Conservation (phyloP, 805 yeast species). For the Millerozyma acaciae region DNA sequence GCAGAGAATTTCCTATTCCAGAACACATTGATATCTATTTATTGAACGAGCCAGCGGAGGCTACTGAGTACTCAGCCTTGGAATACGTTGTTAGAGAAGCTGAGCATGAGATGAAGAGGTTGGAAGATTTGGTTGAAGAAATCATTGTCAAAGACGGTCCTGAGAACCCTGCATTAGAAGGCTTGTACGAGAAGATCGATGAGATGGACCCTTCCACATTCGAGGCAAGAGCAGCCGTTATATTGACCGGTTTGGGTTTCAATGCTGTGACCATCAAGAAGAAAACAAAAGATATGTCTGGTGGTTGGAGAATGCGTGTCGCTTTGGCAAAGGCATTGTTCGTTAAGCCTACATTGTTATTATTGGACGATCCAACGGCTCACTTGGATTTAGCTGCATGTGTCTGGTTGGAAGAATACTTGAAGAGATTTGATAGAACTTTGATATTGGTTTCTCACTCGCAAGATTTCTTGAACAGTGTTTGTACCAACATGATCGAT, state of each 20-base stretch:
- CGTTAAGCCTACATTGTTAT: conserved; percentile 92
- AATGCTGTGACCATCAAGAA: conserved; percentile 80
- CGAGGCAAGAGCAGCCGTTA: conserved; percentile 93
- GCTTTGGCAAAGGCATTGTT: conserved; percentile 96
- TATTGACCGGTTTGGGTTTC: conserved; percentile 96
- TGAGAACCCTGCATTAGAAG: conserved; percentile 80
- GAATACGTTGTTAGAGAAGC: conserved; percentile 98
- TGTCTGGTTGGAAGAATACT: conserved; percentile 99
- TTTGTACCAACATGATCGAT: conserved; percentile 96
- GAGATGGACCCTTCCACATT: conserved; percentile 94
- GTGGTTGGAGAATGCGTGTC: conserved; percentile 99
- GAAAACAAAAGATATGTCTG: conserved; percentile 98
- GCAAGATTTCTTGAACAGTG: conserved; percentile 99
- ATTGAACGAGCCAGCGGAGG: conserved; percentile 96
- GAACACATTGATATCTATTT: conserved; percentile 86
- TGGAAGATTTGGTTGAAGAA: conserved; percentile 89
- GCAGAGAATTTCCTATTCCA: conserved; percentile 94
- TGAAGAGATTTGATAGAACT: conserved; percentile 90
- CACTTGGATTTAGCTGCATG: conserved; percentile 99
- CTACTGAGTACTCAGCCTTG: conserved; percentile 86
- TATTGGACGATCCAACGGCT: conserved; percentile 98
- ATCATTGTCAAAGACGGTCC: conserved; percentile 90
- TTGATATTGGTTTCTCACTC: conserved; percentile 95
- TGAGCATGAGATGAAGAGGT: conserved; percentile 81
- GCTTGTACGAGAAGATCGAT: conserved; percentile 91